These are phyloP conservation scores for Colletotrichum sp. DNA, from an alignment of 2,329 filamentous ascomycete species.

Conservation along the genomic window DNA sequence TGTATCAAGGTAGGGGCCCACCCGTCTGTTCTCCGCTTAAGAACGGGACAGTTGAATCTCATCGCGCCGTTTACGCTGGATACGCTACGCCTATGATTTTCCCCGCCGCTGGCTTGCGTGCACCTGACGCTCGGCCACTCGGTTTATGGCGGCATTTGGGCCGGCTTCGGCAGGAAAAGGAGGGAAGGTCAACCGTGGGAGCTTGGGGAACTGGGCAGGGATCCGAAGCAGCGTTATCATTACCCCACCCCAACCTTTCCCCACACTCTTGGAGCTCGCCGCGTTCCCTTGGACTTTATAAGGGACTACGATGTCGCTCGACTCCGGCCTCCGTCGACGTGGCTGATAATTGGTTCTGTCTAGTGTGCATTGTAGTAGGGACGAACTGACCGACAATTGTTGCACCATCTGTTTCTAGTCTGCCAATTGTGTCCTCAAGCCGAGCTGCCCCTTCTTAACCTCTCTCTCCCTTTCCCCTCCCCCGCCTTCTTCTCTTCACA, in stretches of 20 bases:
- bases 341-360: constrained; percentile 15
- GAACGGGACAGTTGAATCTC: background rate
- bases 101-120: background rate
- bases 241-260: constrained; percentile 20
- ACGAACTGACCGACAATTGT: background rate
- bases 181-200: background rate
- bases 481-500: constrained; percentile 22
- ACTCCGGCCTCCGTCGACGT: constrained; percentile 3
- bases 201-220: constrained; percentile 3
- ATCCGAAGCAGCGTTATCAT: background rate
- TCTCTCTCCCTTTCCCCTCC: background rate
- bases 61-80: constrained; percentile 16
- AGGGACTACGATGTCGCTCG: constrained; percentile 19
- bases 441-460: background rate
- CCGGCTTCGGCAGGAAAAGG: constrained; percentile 5
- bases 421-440: background rate
- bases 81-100: constrained; percentile 3
- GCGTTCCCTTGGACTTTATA: constrained; percentile 17
- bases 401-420: constrained; percentile 5
- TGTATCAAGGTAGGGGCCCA: background rate
- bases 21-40: background rate
- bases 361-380: background rate
- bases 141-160: constrained; percentile 23
- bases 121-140: constrained; percentile 5
- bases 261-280: constrained; percentile 19